Evolutionary conservation across 768 basidiomycete species (phyloP), one percentile per base, ranked within the genome.

Genomic region (Tephrocybe sp.): DNA sequence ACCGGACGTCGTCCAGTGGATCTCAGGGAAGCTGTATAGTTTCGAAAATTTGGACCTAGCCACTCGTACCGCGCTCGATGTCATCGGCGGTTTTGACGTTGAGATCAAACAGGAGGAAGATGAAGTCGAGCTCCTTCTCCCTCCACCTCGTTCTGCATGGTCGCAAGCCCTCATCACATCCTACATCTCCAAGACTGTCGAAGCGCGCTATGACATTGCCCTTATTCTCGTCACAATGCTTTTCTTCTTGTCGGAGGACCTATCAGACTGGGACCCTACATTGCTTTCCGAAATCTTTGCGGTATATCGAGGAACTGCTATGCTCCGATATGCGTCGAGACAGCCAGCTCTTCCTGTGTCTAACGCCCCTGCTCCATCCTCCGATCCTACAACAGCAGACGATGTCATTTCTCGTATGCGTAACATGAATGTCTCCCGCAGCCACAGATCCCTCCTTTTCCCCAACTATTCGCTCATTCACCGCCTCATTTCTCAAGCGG

Each of bases 41-140:
- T 65, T 87, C 38, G 68, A 73, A 39, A 75, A 87, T 59, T 63
- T 88, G 24, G 79, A 86, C 55, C 70, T 70, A 11, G 79, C 79
- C 14, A 74, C 79, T 36, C 76, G 79, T 44, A 73, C 73, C 41
- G 76, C 78, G 26, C 77, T 91, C 40, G 87, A 91, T 63, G 73
- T 85, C 43, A 81, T 91, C 47, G 86, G 86, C 36, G 84, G 82
- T 24, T 82, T 88, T 59, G 86, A 89, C 58, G 70, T 74, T 57
- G 77, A 80, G 24, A 79, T 91, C 53, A 93, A 93, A 66, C 72
- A 73, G 55, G 91, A 93, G 66, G 85, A 86, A 57, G 85, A 88
- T 25, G 88, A 90, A 58, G 75, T 78, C 15, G 83, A 82, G 40
- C 60, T 77, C 7, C 70, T 75, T 14, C 73, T 81, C 28, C 80